phyloP scores from a whole-genome alignment of 2,329 filamentous ascomycete genomes.

The Pyrenophora seminiperda region DNA sequence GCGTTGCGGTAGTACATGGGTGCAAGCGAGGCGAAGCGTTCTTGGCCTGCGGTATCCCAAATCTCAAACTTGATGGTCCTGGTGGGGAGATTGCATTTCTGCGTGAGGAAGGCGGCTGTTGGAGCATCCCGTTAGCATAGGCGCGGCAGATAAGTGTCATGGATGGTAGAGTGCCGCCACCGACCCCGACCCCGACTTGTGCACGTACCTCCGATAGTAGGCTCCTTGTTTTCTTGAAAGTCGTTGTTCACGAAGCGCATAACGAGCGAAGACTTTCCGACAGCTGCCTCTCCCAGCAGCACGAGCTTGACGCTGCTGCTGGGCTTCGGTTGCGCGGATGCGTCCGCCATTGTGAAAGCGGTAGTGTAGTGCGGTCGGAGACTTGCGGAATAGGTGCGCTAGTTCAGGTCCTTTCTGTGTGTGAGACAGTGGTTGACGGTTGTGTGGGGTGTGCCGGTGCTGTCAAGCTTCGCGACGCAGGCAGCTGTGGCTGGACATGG shows the following conservation, averaged over 20 bases:
- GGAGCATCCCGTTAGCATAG: slow-evolving; percentile 7
- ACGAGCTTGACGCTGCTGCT: slow-evolving; percentile 99
- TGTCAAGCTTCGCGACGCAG: slow-evolving; percentile 13
- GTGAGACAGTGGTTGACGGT: background rate
- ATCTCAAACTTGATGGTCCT: slow-evolving; percentile 75
- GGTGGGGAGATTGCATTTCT: slow-evolving; percentile 95
- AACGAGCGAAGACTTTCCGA: slow-evolving; percentile 98
- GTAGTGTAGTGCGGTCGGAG: slow-evolving; percentile 6
- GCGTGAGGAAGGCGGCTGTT: slow-evolving; percentile 91
- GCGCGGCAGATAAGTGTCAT: background rate
- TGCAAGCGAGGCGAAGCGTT: slow-evolving; percentile 93
- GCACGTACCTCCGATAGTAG: slow-evolving; percentile 88
- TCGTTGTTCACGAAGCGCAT: slow-evolving; percentile 99
- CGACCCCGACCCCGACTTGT: background rate
- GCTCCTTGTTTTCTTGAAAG: slow-evolving; percentile 99
- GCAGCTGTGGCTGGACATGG: slow-evolving; percentile 20
- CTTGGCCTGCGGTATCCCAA: slow-evolving; percentile 98
- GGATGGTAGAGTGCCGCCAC: background rate
- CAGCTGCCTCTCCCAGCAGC: slow-evolving; percentile 93
- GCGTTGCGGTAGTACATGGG: slow-evolving; percentile 99
- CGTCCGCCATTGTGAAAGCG: slow-evolving; percentile 68
- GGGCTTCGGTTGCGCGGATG: slow-evolving; percentile 76
- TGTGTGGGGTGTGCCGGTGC: slow-evolving; percentile 7
- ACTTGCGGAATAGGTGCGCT: background rate
- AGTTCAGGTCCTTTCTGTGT: background rate